Evolutionary conservation across 352 stramenopile species (phyloP).

Genomic region (Phytopythium delawarense): DNA sequence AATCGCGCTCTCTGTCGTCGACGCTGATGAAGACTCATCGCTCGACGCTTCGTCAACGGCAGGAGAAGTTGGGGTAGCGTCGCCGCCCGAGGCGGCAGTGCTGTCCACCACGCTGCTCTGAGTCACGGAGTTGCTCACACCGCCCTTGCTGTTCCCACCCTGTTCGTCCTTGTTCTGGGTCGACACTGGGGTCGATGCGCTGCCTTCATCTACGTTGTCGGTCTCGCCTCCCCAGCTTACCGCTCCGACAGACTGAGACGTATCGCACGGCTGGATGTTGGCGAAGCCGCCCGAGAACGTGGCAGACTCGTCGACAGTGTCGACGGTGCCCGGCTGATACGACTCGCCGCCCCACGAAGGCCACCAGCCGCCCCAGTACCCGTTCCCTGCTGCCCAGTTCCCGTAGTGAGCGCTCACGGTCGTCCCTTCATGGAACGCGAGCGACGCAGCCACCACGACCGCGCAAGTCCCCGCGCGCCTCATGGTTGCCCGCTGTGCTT

Average conservation of each 20-base stretch:
- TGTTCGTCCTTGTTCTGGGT: background rate
- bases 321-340: slow-evolving; percentile 5
- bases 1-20: slow-evolving; percentile 4
- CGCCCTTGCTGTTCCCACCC: background rate
- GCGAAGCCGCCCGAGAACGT: background rate
- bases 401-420: background rate
- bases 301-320: background rate
- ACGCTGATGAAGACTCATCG: background rate
- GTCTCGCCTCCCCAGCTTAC: background rate
- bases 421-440: background rate
- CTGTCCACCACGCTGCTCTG: background rate
- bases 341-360: background rate
- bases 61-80: background rate
- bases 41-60: background rate
- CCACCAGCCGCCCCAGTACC: background rate
- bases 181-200: background rate
- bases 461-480: background rate
- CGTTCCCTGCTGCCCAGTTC: background rate
- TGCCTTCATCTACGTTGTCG: background rate
- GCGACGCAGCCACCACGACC: background rate
- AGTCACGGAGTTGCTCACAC: background rate
- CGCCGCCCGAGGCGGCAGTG: background rate
- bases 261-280: background rate
- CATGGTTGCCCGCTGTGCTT: background rate
- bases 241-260: background rate